Conservation (phyloP, 441 rosid species). For the Raphanus hybrid region DNA sequence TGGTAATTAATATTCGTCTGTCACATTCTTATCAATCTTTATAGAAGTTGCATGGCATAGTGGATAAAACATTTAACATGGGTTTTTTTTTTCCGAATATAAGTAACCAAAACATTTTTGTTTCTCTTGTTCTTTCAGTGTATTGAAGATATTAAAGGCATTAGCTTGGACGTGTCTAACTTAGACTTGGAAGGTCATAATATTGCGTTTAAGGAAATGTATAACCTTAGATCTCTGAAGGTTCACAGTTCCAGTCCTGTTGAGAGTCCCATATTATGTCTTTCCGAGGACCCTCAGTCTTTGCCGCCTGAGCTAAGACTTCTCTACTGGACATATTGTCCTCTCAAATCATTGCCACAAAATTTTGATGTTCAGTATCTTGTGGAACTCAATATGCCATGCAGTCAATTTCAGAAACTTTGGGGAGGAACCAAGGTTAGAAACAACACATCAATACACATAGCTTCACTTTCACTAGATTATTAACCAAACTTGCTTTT, state of each 20-base stretch:
- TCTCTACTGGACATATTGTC: slow-evolving; percentile 37
- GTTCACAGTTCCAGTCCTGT: neutral
- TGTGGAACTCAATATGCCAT: slow-evolving; percentile 36
- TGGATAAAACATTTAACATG: neutral
- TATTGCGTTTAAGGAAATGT: slow-evolving; percentile 8
- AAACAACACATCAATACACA: slow-evolving; percentile 5
- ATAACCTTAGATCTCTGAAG: slow-evolving; percentile 28
- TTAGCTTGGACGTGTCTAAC: slow-evolving; percentile 12
- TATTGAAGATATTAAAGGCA: slow-evolving; percentile 18
- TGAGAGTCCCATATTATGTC: neutral
- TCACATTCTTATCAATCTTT: neutral
- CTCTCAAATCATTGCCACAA: slow-evolving; percentile 30
- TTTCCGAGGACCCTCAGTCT: neutral
- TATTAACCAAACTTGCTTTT: neutral
- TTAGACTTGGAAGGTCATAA: neutral
- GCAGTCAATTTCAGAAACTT: slow-evolving; percentile 24
- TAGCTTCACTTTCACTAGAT: neutral
- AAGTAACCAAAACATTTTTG: neutral
- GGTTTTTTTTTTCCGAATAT: too few species aligned
- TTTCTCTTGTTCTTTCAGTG: slow-evolving; percentile 18
- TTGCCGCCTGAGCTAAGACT: slow-evolving; percentile 34
- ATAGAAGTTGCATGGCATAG: neutral
- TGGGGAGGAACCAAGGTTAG: slow-evolving; percentile 38
- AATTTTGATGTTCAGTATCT: slow-evolving; percentile 15
- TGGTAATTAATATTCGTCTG: neutral